Base-by-base conservation (phyloP, 495 filamentous ascomycete species). In the Annulohypoxylon maeteangense region DNA sequence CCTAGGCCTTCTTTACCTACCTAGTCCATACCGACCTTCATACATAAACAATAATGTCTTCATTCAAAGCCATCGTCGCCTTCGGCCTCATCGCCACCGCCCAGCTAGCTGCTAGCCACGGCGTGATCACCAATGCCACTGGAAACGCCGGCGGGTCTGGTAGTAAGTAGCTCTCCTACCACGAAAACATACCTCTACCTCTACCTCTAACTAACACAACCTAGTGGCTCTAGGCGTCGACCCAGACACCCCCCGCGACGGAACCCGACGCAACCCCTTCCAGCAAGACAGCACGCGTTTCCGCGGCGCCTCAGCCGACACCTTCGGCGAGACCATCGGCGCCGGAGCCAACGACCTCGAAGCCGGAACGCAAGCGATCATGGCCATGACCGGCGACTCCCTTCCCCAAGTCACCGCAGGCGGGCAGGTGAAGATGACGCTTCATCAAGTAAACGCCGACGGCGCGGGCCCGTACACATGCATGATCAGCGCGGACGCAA, bases 201-300 rank as follows among this genome's bases (percentile, higher is more conserved):
- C 0, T 5, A 22, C 6, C 7, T n/a, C 23, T 25, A 65, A 20
- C 63, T 55, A 67, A 42, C 53, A 22, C 2, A 44, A 11, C 34
- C n/a, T 11, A 76, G 74, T 81, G 75, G 78, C 76, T n/a, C 76
- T 83, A 1, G 80, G 81, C 59, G 78, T 87, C 67, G 80, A 86
- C 70, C 76, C 80, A 48, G 70, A 68, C 58, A 87, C 85, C 4
- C 85, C 85, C 12, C 84, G 85, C 16, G 83, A 85, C 59, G 85
- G 85, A 32, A 86, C 85, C n/a, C 66, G 77, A 3, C 82, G 85
- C 29, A 70, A 68, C 7, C 85, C 85, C 6, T 87, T 87, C 78
- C 85, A 87, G 68, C 84, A 84, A 42, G 85, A 87, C 65, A 78
- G 72, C 54, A 87, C 85, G 44, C 82, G 86, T 14, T 87, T 87